Base-by-base conservation (phyloP, 306 rosid species). In the Castanea sativa region DNA sequence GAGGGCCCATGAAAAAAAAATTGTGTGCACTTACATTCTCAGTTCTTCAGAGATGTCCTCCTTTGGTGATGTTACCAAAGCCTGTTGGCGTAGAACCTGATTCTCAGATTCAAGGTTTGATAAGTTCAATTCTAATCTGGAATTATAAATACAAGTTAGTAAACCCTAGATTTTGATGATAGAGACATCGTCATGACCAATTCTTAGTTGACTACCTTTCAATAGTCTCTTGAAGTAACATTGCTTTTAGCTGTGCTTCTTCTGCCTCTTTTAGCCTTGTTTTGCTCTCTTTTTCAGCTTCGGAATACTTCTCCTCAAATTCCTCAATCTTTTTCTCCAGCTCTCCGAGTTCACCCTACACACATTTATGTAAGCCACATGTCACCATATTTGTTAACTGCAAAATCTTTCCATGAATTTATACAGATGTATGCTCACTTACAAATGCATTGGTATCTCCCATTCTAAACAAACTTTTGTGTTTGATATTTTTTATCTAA, bases 21-120 rank as follows among this genome's bases (percentile, higher is more conserved):
- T 74, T 61, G 67, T 3, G 57, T 55, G 29, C 65, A 73, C 92
- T 84, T 83, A 93, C 97, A 55, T 78, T 86, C 72, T 88, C 52
- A 90, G 73, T 80, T 91, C 98, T 84, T 93, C 94, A 14, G 90
- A 87, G 67, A 90, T 87, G 65, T 90, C 96, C 76, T 87, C 97
- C 32, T 90, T 91, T 73, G 83, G 80, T 3, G 97, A 85, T 79
- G 92, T 90, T 71, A 88, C 92, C 89, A 93, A 84, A 84, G 95
- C 91, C 79, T 88, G 89, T 70, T 90, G 97, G 77, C 98, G 93
- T 20, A 93, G 94, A 78, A 91, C 94, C 83, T 93, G 93, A 83
- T 91, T 93, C 88, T 91, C 97, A 0, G 98, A 90, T 84, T 91
- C 97, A 16, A 91, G 91, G 86, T 85, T 91, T 32, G 98, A 91